These are phyloP conservation scores for Candida tallmaniae DNA, from an alignment of 805 yeast genomes.

Conservation along the genomic window DNA sequence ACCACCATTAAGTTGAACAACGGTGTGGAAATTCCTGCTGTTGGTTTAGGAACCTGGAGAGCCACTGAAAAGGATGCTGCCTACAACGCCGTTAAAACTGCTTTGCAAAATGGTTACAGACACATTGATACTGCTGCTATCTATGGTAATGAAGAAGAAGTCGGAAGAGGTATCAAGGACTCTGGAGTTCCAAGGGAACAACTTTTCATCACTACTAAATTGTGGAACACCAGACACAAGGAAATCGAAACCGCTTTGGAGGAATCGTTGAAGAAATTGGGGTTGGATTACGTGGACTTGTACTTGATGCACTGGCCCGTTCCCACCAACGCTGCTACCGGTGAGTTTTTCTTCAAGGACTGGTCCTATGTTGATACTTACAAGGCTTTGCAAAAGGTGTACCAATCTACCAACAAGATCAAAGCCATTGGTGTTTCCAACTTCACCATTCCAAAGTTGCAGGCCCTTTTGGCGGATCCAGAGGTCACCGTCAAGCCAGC, in stretches of 20 bases:
- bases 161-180: slow-evolving; percentile 52
- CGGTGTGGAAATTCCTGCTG: slow-evolving; percentile 58
- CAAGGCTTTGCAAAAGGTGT: slow-evolving; percentile 52
- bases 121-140: slow-evolving; percentile 77
- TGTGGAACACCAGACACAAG: slow-evolving; percentile 54
- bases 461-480: slow-evolving; percentile 19
- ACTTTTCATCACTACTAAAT: slow-evolving; percentile 67
- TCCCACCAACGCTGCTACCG: slow-evolving; percentile 20
- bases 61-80: slow-evolving; percentile 50
- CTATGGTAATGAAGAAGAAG: slow-evolving; percentile 63
- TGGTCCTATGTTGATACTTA: slow-evolving; percentile 33
- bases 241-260: slow-evolving; percentile 51
- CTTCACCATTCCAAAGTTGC: slow-evolving; percentile 26
- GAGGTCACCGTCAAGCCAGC: slow-evolving; percentile 26
- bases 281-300: slow-evolving; percentile 73
- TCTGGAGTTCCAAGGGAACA: slow-evolving; percentile 63
- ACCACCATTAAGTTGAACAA: slow-evolving; percentile 46
- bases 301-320: slow-evolving; percentile 82
- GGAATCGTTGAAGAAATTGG: slow-evolving; percentile 56
- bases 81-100: slow-evolving; percentile 52
- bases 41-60: slow-evolving; percentile 76
- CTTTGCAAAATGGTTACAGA: slow-evolving; percentile 63
- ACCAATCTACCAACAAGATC: slow-evolving; percentile 28
- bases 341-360: slow-evolving; percentile 13
- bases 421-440: slow-evolving; percentile 37